Base-by-base conservation (phyloP, 2,329 filamentous ascomycete genomes). In the Cladophialophora bantiana region DNA sequence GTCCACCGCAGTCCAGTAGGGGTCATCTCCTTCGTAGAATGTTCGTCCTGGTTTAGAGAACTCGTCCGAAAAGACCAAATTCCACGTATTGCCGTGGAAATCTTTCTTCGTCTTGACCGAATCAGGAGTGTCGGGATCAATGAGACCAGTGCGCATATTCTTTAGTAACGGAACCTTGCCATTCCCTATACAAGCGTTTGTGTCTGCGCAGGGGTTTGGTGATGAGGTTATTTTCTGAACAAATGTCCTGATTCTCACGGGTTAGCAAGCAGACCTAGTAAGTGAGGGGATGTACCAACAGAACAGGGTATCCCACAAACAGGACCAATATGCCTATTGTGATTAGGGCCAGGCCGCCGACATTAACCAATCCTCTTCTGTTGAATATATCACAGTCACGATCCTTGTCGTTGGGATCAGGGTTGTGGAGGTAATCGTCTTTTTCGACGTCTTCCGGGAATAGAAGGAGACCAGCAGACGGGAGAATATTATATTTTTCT, bases 361-460 rank as follows among this genome's bases (percentile, higher is more conserved):
- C 73, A 72, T 92, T 91, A 59, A 86, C 75, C 10, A 89, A 70
- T 53, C 89, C 89, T 80, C 89, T 81, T 69, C 80, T 85, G 45
- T 85, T 89, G 75, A 86, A 91, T 48, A 91, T 81, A 73, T 90
- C 86, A 72, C 88, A 89, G 70, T 89, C 86, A 54, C 85, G 82
- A 59, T 83, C 78, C 48, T 88, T 83, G 55, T 90, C 88, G 60
- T 84, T 84, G 1, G 88, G 86, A 73, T 89, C 88, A 0, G 89
- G 89, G 72, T 91, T 90, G 75, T 92, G 89, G 68, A 92, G 74
- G 70, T 86, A 89, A 74, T 92, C 89, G 74, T 92, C 89, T 73
- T 90, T 90, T 75, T 92, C 89, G 26, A 90, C 86, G 74, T 91
- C 89, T 75, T 91, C 88, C 0, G 89, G 89, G 72, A 89, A 91